Base-by-base conservation (phyloP, 1,139 yeast genomes). In the Kodamaea plutei region DNA sequence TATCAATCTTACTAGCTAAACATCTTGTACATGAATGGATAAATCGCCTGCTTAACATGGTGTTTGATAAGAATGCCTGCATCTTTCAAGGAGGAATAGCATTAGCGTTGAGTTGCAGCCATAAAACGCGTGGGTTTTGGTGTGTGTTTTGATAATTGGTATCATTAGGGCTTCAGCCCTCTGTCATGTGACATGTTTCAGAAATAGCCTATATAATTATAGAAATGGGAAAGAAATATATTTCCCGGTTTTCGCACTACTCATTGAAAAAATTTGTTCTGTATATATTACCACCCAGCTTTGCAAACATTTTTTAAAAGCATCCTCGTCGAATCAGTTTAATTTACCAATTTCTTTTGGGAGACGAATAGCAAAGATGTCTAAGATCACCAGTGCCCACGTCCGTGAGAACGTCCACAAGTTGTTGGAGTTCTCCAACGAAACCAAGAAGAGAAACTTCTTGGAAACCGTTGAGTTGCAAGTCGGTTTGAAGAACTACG, bases 401-500 rank as follows among this genome's bases (percentile, higher is more conserved):
- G 95, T 93, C 61, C 94, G 98, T 76, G 96, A 84, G 64, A 79
- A 88, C 79, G 96, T 93, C 69, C 78, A 84, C 67, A 81, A 85
- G 73, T 77, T 93, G 64, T 76, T 93, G 70, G 84, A 82, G 66
- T 82, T 69, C 79, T 88, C 98, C 63, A 76, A 56, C 64, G 93
- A 87, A 70, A 84, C 94, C 79, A 91, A 91, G 87, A 91, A 91
- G 96, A 88, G 99, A 84, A 91, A 93, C 95, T 93, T 93, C 79
- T 84, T 91, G 76, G 98, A 93, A 82, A 91, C 99, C 73, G 89
- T 93, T 63, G 99, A 93, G 78, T 83, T 93, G 69, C 98, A 93
- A 79, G 95, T 93, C 63, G 98, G 98, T 71, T 82, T 93, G 64
- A 93, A 93, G 91, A 91, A 91, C 95, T 93, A 93, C 77, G 99